Evolutionary conservation across 1,139 yeast genomes (phyloP), one percentile per base, ranked within the genome.

Genomic region (Pneumocystis canis): DNA sequence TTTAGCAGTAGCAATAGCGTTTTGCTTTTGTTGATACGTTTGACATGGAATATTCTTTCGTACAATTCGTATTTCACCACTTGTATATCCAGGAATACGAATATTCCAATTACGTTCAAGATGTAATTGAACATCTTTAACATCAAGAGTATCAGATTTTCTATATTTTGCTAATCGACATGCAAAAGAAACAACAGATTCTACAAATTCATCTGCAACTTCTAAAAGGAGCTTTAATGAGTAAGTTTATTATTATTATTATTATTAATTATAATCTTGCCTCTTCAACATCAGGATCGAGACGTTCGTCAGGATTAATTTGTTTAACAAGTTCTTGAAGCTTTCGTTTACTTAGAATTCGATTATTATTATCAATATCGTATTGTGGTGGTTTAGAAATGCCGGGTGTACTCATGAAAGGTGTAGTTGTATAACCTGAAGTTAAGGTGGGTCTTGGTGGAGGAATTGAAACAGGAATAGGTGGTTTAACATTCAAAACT

Each of bases 31-130:
- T 65, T 79, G 81, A 71, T 92, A 90, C 35, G 82, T 76, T 30
- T 80, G 74, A 58, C 87, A 84, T 2, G 97, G 92, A 63, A 80
- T 84, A 81, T 89, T 84, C 72, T 87, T 86, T 68, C 96, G 79
- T 31, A 89, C 85, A 66, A 88, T 83, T 69, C 95, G 80, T 60
- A 90, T 85, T 71, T 90, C 97, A 74, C 92, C 98, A 68, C 89
- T 82, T 20, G 95, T 82, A 73, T 84, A 89, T 1, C 98, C 98
- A 0, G 98, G 97, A 35, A 92, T 82, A 68, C 95, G 81, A 66
- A 92, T 88, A 72, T 90, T 90, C 97, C 97, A 92, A 72, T 90
- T 92, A 68, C 90, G 82, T 71, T 94, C 98, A 69, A 92, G 77
- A 73, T 92, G 96, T 64, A 92, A 76, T 74, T 92, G 98, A 61